These are phyloP conservation scores for Collybiopsis confluens DNA, from an alignment of 768 basidiomycete species.

Conservation along the genomic window DNA sequence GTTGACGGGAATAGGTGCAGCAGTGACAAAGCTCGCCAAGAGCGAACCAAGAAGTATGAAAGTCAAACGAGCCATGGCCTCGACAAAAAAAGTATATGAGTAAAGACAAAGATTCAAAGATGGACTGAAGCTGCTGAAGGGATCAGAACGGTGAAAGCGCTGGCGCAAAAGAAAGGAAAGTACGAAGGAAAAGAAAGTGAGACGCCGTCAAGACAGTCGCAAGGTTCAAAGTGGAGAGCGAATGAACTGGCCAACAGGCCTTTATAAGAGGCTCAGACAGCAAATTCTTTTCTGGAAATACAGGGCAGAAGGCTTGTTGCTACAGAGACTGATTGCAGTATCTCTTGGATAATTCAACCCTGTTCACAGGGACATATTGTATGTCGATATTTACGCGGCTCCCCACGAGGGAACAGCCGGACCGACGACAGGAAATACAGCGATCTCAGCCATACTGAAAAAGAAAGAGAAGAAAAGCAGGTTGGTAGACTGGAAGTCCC, in stretches of 20 bases:
- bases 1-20: conserved; percentile 16
- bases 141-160: conserved; percentile 11
- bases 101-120: background rate
- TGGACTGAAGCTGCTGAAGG: conserved; percentile 9
- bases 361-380: no score
- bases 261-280: background rate
- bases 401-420: no score
- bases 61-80: conserved; percentile 18
- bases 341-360: no score
- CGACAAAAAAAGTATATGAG: conserved; percentile 2
- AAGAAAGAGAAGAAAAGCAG: no score
- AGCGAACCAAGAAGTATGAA: conserved; percentile 17
- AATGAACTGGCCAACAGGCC: background rate
- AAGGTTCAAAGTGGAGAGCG: conserved; percentile 8
- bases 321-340: background rate
- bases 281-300: background rate
- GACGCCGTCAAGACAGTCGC: conserved; percentile 10
- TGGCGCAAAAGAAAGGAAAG: conserved; percentile 11
- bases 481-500: no score
- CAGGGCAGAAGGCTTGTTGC: background rate
- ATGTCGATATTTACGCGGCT: no score
- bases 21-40: conserved; percentile 7
- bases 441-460: no score
- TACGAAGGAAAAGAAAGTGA: conserved; percentile 7
- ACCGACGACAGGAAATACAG: no score